These are phyloP conservation scores for Ceratobasidium sp. DNA, from an alignment of 1,284 basidiomycete species.

Conservation along the genomic window DNA sequence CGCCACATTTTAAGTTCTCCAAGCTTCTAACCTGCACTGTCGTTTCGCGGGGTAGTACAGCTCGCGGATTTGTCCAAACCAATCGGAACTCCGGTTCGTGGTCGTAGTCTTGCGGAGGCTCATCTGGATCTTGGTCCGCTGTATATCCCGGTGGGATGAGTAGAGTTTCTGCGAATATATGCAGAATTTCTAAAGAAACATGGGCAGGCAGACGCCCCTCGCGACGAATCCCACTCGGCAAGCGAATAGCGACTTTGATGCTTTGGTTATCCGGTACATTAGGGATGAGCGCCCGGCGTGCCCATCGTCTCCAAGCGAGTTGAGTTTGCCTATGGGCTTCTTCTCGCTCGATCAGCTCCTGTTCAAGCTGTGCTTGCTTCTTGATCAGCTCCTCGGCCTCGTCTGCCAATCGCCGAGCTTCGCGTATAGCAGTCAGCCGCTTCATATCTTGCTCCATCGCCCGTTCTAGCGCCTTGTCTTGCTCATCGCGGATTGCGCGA, in stretches of 20 bases:
- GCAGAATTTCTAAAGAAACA: constrained; percentile 19
- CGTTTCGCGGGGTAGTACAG: neutral
- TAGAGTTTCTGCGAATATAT: constrained; percentile 32
- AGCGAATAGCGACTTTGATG: constrained; percentile 29
- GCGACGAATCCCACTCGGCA: constrained; percentile 18
- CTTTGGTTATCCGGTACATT: neutral
- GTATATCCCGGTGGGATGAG: constrained; percentile 12
- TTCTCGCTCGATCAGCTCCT: constrained; percentile 11
- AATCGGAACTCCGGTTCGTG: constrained; percentile 21
- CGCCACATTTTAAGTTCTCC: constrained; percentile 4
- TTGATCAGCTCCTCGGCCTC: constrained; percentile 11
- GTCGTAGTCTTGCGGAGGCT: constrained; percentile 33
- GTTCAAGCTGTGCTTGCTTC: constrained; percentile 6
- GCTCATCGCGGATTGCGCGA: constrained; percentile 41
- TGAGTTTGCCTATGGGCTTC: constrained; percentile 19
- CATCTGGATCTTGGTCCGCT: constrained; percentile 21
- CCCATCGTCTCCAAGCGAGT: constrained; percentile 40
- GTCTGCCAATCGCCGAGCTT: constrained; percentile 1
- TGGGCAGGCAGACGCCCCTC: constrained; percentile 8
- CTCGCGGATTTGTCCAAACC: neutral
- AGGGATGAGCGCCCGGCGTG: constrained; percentile 34
- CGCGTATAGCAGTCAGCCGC: neutral
- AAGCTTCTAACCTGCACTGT: neutral
- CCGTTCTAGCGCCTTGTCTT: constrained; percentile 21
- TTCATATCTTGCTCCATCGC: constrained; percentile 26